Conservation (phyloP, 768 basidiomycete species). For the Russula emetica region DNA sequence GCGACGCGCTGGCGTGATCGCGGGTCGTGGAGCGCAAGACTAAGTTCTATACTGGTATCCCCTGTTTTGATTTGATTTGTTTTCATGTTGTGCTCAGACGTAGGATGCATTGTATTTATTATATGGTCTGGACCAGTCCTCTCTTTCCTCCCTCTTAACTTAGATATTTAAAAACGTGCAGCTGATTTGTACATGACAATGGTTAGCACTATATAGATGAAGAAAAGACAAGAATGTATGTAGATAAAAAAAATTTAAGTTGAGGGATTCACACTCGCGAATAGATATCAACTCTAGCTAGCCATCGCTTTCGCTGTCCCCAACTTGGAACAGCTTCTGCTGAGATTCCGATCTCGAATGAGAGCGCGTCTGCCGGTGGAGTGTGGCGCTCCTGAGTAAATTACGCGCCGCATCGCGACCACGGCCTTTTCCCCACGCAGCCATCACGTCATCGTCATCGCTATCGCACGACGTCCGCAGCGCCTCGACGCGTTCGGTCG, state of each 20-base stretch:
- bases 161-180: slow-evolving; percentile 7
- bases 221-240: not conserved
- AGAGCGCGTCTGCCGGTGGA: slow-evolving; percentile 7
- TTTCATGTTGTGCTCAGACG: not conserved
- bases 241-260: not conserved
- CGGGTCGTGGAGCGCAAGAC: slow-evolving; percentile 21
- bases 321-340: slow-evolving; percentile 22
- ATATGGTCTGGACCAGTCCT: not conserved
- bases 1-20: slow-evolving; percentile 22
- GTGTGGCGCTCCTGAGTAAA: slow-evolving; percentile 34
- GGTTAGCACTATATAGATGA: slow-evolving; percentile 1
- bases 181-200: slow-evolving; percentile 16
- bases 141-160: not conserved
- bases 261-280: not conserved
- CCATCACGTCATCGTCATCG: slow-evolving; percentile 24
- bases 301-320: slow-evolving; percentile 23
- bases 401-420: slow-evolving; percentile 49
- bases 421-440: slow-evolving; percentile 47
- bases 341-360: slow-evolving; percentile 19
- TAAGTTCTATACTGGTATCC: not conserved
- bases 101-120: not conserved
- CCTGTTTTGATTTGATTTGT: not conserved
- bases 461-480: slow-evolving; percentile 37
- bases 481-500: slow-evolving; percentile 46
- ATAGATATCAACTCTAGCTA: not conserved